Conservation (phyloP, 2,329 filamentous ascomycete species). For the Diaporthe australafricana region DNA sequence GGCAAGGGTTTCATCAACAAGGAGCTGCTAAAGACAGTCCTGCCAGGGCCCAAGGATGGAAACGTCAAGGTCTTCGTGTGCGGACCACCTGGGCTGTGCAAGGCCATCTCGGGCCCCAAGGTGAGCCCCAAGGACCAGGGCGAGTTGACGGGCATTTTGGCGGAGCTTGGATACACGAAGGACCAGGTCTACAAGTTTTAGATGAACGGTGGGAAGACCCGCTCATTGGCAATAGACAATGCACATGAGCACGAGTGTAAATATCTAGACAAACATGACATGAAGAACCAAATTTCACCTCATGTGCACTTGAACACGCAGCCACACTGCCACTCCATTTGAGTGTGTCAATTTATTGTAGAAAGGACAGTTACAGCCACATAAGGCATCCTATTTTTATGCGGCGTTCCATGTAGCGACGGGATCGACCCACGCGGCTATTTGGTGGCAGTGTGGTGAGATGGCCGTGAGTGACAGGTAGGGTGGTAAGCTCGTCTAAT, state of each 20-base stretch:
- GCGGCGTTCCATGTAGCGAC: too few species aligned
- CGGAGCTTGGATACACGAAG: slow-evolving; percentile 78
- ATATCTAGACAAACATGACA: slow-evolving; percentile 7
- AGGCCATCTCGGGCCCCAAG: slow-evolving; percentile 90
- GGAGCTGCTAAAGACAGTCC: slow-evolving; percentile 92
- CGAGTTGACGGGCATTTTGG: slow-evolving; percentile 83
- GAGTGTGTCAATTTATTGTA: background rate
- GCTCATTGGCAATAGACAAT: background rate
- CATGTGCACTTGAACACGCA: background rate
- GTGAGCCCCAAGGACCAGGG: slow-evolving; percentile 94
- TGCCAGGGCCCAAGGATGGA: slow-evolving; percentile 90
- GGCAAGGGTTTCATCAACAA: slow-evolving; percentile 86
- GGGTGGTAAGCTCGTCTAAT: background rate
- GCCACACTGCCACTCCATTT: background rate
- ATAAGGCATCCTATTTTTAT: too few species aligned
- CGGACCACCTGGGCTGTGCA: slow-evolving; percentile 92
- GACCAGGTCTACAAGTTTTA: slow-evolving; percentile 98
- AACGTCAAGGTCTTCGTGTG: slow-evolving; percentile 98
- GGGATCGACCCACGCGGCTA: background rate
- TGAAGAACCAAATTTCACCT: background rate
- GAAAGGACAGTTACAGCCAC: too few species aligned
- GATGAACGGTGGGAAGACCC: background rate
- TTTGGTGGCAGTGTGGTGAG: background rate
- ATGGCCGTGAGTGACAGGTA: background rate
- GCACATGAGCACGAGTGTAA: background rate